A percentile compares a stretch with the other conserved stretches of the same genome.
phyloP scores from a whole-genome alignment of 148 eudicot genomes.

The Fagopyrum homotropicum region DNA sequence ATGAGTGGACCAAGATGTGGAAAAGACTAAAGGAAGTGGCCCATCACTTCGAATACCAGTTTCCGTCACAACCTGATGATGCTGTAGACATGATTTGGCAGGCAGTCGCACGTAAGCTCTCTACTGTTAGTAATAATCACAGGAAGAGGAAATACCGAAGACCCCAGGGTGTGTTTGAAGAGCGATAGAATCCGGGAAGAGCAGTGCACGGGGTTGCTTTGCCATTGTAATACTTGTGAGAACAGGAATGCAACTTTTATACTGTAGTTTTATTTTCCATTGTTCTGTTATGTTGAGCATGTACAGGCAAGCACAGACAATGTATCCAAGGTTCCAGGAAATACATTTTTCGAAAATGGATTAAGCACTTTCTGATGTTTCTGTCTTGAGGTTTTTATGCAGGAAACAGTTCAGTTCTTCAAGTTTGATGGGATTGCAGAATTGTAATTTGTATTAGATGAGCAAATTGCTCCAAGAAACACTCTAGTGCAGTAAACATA shows the following conservation, averaged over 20 bases:
- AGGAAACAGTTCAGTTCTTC: not conserved
- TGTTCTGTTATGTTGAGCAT: not conserved
- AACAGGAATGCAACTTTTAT: not conserved
- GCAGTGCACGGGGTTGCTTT: not conserved
- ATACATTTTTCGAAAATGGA: not conserved
- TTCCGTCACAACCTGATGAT: constrained; percentile 63
- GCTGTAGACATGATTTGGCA: constrained; percentile 97
- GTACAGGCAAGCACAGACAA: not conserved
- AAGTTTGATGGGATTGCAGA: not conserved
- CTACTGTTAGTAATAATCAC: constrained; percentile 19
- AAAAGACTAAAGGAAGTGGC: constrained; percentile 53
- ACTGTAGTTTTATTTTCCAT: not conserved
- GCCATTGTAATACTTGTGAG: not conserved
- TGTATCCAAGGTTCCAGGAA: not conserved
- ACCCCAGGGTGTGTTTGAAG: constrained; percentile 19
- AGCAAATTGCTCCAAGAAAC: not conserved
- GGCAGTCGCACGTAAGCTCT: constrained; percentile 49
- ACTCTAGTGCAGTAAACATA: not conserved
- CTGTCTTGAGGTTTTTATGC: not conserved
- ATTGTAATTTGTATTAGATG: not conserved
- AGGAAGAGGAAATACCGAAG: constrained; percentile 40
- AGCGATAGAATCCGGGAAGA: not conserved
- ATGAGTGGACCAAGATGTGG: constrained; percentile 92
- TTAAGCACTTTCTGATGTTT: not conserved
- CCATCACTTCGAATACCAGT: constrained; percentile 70